Base-by-base conservation (phyloP, 805 yeast species). In the Candida xyloterini region DNA sequence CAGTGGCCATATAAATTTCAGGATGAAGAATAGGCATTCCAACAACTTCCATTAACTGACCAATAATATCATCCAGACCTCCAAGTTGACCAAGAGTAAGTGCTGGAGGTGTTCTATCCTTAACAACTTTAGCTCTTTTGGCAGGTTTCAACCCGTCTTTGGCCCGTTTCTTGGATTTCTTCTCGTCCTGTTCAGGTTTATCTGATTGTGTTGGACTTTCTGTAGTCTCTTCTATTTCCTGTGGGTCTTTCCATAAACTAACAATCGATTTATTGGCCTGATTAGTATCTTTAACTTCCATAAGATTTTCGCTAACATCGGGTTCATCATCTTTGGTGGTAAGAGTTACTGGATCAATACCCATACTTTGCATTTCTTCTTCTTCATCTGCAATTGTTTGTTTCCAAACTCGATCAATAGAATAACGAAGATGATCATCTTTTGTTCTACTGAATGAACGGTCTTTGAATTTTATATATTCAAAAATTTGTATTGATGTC, bases 1-100 rank as follows among this genome's bases (percentile, higher is more conserved):
- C 98, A 0, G 95, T 83, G 7, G 90, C 73, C 16, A 68, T 49
- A 57, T 87, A 93, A 2, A 93, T 85, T 60, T 93, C 99, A 0
- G 98, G 97, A 55, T 93, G 98, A 15, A 85, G 64, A 23, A 93
- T 81, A 1, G 99, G 99, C 67, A 91, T 70, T 1, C 95, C 96
- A 1, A 93, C 84, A 27, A 89, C 69, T 60, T 93, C 98, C 82
- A 86, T 79, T 15, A 93, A 68, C 59, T 90, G 93, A 4, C 86
- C 75, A 16, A 90, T 79, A n/a, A 90, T 80, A 40, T 75, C 79
- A 48, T 84, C 95, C 65, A 93, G 77, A 2, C 99, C 99, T 20
- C 99, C 99, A 10, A 93, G 66, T 23, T 88, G 79, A 4, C 84
- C 70, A 21, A 93, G 66, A 3, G 81, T 77, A 1, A 80, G 62